Evolutionary conservation across 2,329 filamentous ascomycete genomes (phyloP).

Genomic region (Ophiocordyceps robertsii): DNA sequence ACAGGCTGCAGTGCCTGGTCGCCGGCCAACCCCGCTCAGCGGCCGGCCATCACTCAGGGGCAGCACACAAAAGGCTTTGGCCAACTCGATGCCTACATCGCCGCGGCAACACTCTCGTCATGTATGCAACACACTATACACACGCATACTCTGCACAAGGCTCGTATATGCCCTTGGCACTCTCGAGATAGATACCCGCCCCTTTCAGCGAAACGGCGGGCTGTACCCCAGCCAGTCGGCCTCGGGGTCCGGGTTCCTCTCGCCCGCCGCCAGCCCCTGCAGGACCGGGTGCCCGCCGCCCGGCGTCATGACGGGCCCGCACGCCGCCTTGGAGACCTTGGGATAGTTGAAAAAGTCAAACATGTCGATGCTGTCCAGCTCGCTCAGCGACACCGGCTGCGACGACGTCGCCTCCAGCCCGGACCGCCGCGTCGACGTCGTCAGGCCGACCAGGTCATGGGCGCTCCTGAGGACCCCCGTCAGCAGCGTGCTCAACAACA

Average conservation of each 20-base stretch:
- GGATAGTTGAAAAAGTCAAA: conserved; percentile 33
- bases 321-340: conserved; percentile 12
- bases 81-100: too few relatives aligned
- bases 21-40: too few relatives aligned
- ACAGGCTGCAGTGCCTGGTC: too few relatives aligned
- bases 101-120: too few relatives aligned
- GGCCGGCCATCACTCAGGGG: too few relatives aligned
- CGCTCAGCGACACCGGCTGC: conserved; percentile 22
- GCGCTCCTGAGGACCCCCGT: conserved; percentile 18
- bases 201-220: neutral
- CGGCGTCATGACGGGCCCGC: conserved; percentile 2
- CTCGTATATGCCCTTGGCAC: too few relatives aligned
- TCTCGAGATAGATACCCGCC: neutral
- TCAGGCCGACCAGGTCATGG: conserved; percentile 23
- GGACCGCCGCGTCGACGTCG: conserved; percentile 20
- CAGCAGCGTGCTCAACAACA: neutral
- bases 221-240: neutral
- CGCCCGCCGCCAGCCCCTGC: too few relatives aligned
- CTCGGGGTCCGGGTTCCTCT: neutral
- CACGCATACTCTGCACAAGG: neutral
- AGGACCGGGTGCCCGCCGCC: too few relatives aligned
- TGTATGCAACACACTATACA: too few relatives aligned
- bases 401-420: conserved; percentile 24
- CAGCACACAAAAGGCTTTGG: too few relatives aligned
- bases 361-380: conserved; percentile 29